phyloP scores from a whole-genome alignment of 331 rosid species.

The Cydonia oblonga region DNA sequence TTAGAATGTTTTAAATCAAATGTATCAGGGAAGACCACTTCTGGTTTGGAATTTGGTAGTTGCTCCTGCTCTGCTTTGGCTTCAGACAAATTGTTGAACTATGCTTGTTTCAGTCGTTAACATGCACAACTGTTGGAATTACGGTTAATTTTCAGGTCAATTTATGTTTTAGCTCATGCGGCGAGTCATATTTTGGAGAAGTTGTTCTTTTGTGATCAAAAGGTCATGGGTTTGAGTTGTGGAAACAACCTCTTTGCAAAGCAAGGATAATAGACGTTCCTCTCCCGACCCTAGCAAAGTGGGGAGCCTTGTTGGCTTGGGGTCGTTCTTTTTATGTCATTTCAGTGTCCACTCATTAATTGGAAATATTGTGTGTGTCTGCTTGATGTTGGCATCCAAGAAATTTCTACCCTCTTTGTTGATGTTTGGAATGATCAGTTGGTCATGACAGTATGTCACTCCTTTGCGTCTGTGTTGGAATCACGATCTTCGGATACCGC shows the following conservation, averaged over 20 bases:
- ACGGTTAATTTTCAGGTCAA: not conserved
- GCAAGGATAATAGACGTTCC: rapidly evolving
- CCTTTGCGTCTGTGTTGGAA: no score
- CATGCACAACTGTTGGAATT: not conserved
- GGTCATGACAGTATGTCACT: no score
- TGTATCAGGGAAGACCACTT: not conserved
- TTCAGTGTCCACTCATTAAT: no score
- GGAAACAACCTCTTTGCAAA: rapidly evolving
- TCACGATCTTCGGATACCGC: not conserved
- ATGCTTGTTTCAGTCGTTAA: not conserved
- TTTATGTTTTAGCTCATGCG: not conserved
- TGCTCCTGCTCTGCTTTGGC: not conserved
- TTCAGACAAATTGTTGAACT: conserved; percentile 3
- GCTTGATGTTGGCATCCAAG: no score
- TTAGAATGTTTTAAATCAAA: not conserved
- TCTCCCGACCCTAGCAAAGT: rapidly evolving
- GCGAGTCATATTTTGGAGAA: not conserved
- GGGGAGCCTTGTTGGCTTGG: rapidly evolving
- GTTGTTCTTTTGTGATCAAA: no score
- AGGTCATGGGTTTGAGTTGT: no score
- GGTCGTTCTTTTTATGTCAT: no score
- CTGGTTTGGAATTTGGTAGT: not conserved
- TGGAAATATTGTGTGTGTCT: no score
- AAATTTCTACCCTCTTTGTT: no score
- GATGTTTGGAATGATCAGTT: no score